These are phyloP conservation scores for Phytophthora tubulina DNA, from an alignment of 352 stramenopile species.

Conservation along the genomic window DNA sequence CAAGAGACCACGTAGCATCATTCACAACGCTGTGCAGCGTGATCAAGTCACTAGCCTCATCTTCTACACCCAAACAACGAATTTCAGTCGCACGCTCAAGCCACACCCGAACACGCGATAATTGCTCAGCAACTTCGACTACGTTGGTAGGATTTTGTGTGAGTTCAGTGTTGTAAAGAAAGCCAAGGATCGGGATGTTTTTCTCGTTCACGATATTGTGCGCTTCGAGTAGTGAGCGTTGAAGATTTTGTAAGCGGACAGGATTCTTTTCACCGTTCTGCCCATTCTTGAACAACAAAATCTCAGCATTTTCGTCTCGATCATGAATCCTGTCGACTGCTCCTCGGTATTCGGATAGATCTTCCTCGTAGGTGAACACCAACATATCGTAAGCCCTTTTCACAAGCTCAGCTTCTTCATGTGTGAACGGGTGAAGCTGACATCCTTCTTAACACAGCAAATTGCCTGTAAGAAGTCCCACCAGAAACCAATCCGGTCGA, in stretches of 20 bases:
- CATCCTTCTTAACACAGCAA: not conserved
- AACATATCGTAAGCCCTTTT: constrained; percentile 5
- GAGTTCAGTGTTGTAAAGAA: not conserved
- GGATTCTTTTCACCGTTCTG: not conserved
- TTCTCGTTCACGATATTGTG: not conserved
- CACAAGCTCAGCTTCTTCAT: not conserved
- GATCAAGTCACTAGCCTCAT: not conserved
- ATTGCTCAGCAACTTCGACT: not conserved
- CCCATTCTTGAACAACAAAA: constrained; percentile 4
- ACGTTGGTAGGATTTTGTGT: not conserved
- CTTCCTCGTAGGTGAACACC: not conserved
- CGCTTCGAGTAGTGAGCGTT: not conserved
- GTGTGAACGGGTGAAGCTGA: not conserved
- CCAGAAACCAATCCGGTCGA: not conserved
- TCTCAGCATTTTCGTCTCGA: not conserved
- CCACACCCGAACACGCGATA: not conserved
- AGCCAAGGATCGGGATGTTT: not conserved
- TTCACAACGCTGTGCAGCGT: too few relatives aligned
- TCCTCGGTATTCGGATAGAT: not conserved
- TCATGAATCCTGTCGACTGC: not conserved
- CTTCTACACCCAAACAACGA: not conserved
- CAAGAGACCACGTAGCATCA: too few relatives aligned
- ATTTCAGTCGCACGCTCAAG: not conserved
- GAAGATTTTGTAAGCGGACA: not conserved
- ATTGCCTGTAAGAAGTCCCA: not conserved